phyloP scores from a whole-genome alignment of 495 filamentous ascomycete genomes.

The Evernia prunastri region DNA sequence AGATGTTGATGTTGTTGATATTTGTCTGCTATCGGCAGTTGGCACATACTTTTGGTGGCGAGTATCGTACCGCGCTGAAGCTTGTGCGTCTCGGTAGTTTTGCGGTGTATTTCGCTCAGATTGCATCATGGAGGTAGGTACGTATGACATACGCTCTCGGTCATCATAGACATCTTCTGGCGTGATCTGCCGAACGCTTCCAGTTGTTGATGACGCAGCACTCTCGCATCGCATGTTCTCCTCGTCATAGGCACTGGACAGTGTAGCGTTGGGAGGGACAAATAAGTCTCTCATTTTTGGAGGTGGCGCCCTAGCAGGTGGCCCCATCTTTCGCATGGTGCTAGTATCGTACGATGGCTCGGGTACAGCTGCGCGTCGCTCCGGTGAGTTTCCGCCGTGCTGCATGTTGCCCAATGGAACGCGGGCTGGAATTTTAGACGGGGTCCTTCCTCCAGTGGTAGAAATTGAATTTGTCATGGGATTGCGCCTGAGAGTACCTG shows the following conservation, averaged over 20 bases:
- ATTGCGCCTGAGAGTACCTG: conserved; percentile 49
- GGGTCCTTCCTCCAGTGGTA: conserved; percentile 45
- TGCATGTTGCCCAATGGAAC: conserved; percentile 73
- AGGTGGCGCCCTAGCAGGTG: conserved; percentile 61
- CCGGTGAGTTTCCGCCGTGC: conserved; percentile 75
- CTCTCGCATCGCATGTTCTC: conserved; percentile 61
- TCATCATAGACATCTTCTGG: conserved; percentile 88
- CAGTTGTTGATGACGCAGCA: conserved; percentile 49
- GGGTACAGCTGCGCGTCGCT: conserved; percentile 51
- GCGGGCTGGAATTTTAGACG: conserved; percentile 76
- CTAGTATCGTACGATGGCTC: conserved; percentile 41
- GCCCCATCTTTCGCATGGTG: conserved; percentile 55
- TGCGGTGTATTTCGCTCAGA: conserved; percentile 23
- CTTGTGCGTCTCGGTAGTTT: conserved; percentile 20
- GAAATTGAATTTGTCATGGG: conserved; percentile 44
- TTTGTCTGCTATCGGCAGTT: conserved; percentile 53
- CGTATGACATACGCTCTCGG: conserved; percentile 44
- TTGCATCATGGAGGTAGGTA: conserved; percentile 40
- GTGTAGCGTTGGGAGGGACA: conserved; percentile 54
- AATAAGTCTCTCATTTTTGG: conserved; percentile 87
- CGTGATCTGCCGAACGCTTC: conserved; percentile 65
- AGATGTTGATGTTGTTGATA: conserved; percentile 60
- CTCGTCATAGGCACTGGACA: conserved; percentile 45
- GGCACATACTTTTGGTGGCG: conserved; percentile 40
- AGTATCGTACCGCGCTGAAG: conserved; percentile 29